Base-by-base conservation (phyloP, 2,329 filamentous ascomycete genomes). In the Hypoxylon sp. region DNA sequence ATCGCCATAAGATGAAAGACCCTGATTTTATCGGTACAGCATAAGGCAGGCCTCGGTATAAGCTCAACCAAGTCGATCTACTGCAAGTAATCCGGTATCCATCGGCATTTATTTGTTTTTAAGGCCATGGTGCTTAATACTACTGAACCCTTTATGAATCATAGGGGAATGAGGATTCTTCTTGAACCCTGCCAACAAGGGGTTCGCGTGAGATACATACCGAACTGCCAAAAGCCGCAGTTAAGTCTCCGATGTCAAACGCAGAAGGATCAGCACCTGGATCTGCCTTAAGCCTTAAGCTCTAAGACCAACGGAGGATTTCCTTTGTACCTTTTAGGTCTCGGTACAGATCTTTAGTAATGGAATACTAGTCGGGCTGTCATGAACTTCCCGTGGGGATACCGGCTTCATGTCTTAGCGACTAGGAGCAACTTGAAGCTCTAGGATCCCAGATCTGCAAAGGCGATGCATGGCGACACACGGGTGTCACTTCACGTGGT, bases 31-130 rank as follows among this genome's bases (percentile, higher is more conserved):
- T 27, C 9, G 25, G 45, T 30, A 47, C 21, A 14, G 21, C 21
- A 46, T 23, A 51, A 6, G 6, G 25, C 47, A 55, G 23, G 37
- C 39, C 53, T 67, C 47, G 56, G 52, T 58, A 46, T 61, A 43
- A 48, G 53, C 19, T 50, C 11, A 9, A 43, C 46, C 34, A 41
- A 27, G 21, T 37, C 23, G 27, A 63, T 37, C 53, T 41, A 19
- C 63, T 63, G 62, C 62, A 57, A 48, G 54, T 39, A 55, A 68
- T 57, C n/a, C 61, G 61, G 53, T 56, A 65, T 62, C 43, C 23
- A 55, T 65, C 65, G 65, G 65, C 65, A 62, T 50, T 41, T 41
- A 57, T 61, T 32, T 34, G n/a, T 45, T 25, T 30, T 57, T 51
- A 37, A 16, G 11, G 19, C 11, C 37, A 55, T 52, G 30, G 37